Percentiles rank a stretch among this genome's conserved stretches.
Conservation (phyloP, 2,329 filamentous ascomycete species). For the Didymella pinodella region DNA sequence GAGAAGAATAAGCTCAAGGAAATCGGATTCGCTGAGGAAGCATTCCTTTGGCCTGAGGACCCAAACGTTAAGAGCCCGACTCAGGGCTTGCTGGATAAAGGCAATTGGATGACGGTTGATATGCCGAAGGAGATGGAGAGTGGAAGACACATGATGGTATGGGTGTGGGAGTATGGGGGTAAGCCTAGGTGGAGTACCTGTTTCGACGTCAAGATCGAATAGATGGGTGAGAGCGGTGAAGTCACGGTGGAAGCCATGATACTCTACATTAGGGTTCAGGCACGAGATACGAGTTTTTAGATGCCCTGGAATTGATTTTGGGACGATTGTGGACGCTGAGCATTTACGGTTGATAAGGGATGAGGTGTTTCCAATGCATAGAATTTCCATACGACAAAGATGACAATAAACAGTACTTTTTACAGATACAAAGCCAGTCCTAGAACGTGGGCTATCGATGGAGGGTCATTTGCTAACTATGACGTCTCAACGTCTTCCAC, state of each 20-base stretch:
- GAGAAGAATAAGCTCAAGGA: slow-evolving; percentile 28
- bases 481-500: neutral
- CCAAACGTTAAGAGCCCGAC: slow-evolving; percentile 24
- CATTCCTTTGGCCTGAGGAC: slow-evolving; percentile 31
- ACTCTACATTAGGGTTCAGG: neutral
- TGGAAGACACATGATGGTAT: slow-evolving; percentile 42
- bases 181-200: slow-evolving; percentile 34
- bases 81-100: slow-evolving; percentile 36
- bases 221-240: neutral
- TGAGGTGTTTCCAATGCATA: neutral
- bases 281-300: neutral
- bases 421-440: neutral
- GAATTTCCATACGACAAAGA: neutral
- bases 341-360: neutral
- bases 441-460: neutral
- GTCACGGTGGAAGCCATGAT: neutral
- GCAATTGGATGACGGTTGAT: slow-evolving; percentile 37
- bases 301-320: neutral
- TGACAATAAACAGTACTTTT: neutral
- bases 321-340: neutral
- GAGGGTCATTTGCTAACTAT: neutral
- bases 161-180: slow-evolving; percentile 34
- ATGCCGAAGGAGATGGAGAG: slow-evolving; percentile 36
- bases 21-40: slow-evolving; percentile 35
- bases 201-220: slow-evolving; percentile 37